Percentiles rank a stretch among this genome's conserved stretches.
Evolutionary conservation across 805 yeast species (phyloP).

Genomic region (Barnettozyma sucrosica): DNA sequence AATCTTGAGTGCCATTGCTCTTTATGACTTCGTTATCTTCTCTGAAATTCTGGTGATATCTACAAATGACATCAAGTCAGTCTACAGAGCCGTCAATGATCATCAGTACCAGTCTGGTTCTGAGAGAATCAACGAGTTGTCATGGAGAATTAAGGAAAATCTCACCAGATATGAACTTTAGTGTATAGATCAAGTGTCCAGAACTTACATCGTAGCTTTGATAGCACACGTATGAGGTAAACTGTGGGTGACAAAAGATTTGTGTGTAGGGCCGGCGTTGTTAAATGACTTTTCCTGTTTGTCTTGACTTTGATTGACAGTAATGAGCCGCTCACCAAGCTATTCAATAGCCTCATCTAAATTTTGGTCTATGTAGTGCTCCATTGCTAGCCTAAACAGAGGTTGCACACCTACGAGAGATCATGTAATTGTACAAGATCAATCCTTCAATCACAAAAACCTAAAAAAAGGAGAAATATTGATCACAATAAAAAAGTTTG

Average conservation of each 20-base stretch:
- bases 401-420: no score
- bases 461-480: no score
- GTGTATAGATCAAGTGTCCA: not conserved
- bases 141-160: conserved; percentile 12
- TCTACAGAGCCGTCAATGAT: conserved; percentile 9
- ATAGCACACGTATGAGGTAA: not conserved
- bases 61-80: conserved; percentile 4
- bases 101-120: conserved; percentile 4
- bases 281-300: not conserved
- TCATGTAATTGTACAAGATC: no score
- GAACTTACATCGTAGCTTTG: not conserved
- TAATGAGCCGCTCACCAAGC: not conserved
- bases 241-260: not conserved
- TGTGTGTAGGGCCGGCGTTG: not conserved
- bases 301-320: not conserved
- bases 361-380: no score
- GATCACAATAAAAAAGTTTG: conserved; percentile 23
- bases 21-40: conserved; percentile 18
- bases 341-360: no score
- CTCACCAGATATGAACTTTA: conserved; percentile 2
- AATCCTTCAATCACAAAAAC: no score
- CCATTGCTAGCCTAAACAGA: no score
- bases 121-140: conserved; percentile 5
- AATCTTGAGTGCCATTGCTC: conserved; percentile 30
- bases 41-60: conserved; percentile 1